Evolutionary conservation across 2,329 filamentous ascomycete genomes (phyloP).

Genomic region (Spiromastix sp.): DNA sequence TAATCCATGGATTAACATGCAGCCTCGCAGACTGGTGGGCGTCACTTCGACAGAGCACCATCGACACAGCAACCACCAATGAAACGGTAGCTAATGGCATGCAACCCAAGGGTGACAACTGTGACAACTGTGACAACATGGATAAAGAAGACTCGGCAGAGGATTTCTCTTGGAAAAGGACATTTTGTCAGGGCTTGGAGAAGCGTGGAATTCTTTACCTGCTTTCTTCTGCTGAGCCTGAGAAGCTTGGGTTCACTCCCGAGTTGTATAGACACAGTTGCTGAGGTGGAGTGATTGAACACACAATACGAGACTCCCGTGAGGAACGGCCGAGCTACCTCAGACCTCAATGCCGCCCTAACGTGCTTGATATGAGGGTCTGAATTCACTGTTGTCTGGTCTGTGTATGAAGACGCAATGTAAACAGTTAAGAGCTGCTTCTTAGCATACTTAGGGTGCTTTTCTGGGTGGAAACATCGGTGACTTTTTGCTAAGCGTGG

Average conservation of each 20-base stretch:
- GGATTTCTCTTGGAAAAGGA: constrained; percentile 13
- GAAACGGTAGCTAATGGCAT: not conserved
- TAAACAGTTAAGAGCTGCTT: too few species aligned
- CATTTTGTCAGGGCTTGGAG: constrained; percentile 17
- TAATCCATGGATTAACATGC: constrained; percentile 10
- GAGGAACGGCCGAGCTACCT: too few species aligned
- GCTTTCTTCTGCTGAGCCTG: constrained; percentile 16
- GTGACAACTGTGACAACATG: constrained; percentile 4
- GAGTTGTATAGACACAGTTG: constrained; percentile 9
- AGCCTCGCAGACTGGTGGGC: constrained; percentile 6
- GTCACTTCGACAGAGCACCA: not conserved
- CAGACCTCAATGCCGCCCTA: too few species aligned
- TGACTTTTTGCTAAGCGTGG: too few species aligned
- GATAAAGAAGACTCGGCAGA: constrained; percentile 8
- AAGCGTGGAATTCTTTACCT: constrained; percentile 16
- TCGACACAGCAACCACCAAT: constrained; percentile 1
- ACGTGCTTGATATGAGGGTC: too few species aligned
- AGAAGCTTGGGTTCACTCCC: constrained; percentile 16
- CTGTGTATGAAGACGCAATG: too few species aligned
- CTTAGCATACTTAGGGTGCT: too few species aligned
- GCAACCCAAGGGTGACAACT: constrained; percentile 7
- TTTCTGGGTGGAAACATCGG: too few species aligned
- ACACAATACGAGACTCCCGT: too few species aligned
- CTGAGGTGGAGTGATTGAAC: too few species aligned
- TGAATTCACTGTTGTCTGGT: too few species aligned